Evolutionary conservation across 2,329 filamentous ascomycete species (phyloP), one percentile per base, ranked within the genome.

Genomic region (Penicillium brevicompactum): DNA sequence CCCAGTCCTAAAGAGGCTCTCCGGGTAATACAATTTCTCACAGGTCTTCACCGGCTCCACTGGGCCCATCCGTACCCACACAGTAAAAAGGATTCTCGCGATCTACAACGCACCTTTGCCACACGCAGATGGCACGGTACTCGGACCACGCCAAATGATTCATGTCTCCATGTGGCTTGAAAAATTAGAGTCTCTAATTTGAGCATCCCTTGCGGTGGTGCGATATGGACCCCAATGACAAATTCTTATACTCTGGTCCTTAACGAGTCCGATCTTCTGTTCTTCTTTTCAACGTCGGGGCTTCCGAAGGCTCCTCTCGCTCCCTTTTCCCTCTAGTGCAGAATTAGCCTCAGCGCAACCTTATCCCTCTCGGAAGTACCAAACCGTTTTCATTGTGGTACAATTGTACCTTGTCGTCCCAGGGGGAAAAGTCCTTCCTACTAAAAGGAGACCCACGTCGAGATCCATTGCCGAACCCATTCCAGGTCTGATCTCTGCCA

Each of bases 1-100:
- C 14, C 46, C 21, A 40, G 46, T 16, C 16, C 44, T 7, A 3
- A 44, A 47, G 44, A 48, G 50, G 34, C 50, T 51, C 49, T 32
- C n/a, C 49, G 42, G 49, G 11, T 43, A 46, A 34, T 37, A 27
- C 30, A 5, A 14, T 48, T 38, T 48, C n/a, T 31, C 11, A 40
- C 46, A 41, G 22, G 32, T 27, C 49, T 34, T 42, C 34, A 37
- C 24, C n/a, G n/a, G 32, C 22, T 27, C 21, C 22, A 18, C 27
- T 32, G 41, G 30, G 3, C 18, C 49, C 30, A n/a, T 41, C 38
- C 21, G 38, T 41, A 41, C 48, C n/a, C 7, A 13, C 14, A 32
- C 11, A 24, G 16, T 21, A 41, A 9, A 41, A 41, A 41, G 7
- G 38, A 41, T 41, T 21, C n/a, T 41, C 16, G n/a, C 38, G 22